Evolutionary conservation across 2,329 filamentous ascomycete species (phyloP), one percentile per base, ranked within the genome.

Genomic region (Cercospora nicotianae): DNA sequence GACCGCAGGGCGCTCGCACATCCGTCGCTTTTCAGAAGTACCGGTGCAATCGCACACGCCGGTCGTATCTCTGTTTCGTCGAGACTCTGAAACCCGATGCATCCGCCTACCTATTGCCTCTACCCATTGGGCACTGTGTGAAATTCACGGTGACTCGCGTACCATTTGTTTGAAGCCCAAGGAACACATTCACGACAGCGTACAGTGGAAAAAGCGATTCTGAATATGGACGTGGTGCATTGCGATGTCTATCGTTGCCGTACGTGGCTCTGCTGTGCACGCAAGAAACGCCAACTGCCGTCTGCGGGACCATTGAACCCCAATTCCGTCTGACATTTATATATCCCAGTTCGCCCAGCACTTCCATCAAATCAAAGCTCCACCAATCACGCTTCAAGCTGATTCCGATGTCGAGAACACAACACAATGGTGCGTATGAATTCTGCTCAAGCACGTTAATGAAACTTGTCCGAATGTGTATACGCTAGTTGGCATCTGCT

Each of bases 401-500:
- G 48, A n/a, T 55, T 55, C 12, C 12, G 23, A 55, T 28, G 23
- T 16, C 26, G 45, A 48, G 45, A 20, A 23, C 18, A 48, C 18
- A 48, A 48, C 18, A 23, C 42, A 18, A 48, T 28, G 48, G 20
- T 55, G 23, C 23, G 48, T 28, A 26, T 55, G 33, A n/a, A 23
- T 28, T n/a, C 23, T 16, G 23, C 48, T 42, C 48, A 28, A 28
- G 23, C 20, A 55, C 48, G 20, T 55, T 55, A 55, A 55, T 55
- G 48, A 55, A 55, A 55, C 23, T 13, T 28, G 48, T 55, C 48
- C 48, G 28, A 20, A 55, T 55, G 48, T 55, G 13, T 55, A 55
- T 55, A 55, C 48, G 48, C 33, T 55, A 55, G 48, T 55, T 55
- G 48, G 48, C 48, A 55, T 20, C 48, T 55, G 20, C 48, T 55